Evolutionary conservation across 805 yeast species (phyloP).

Genomic region (Barnettozyma botsteinii): DNA sequence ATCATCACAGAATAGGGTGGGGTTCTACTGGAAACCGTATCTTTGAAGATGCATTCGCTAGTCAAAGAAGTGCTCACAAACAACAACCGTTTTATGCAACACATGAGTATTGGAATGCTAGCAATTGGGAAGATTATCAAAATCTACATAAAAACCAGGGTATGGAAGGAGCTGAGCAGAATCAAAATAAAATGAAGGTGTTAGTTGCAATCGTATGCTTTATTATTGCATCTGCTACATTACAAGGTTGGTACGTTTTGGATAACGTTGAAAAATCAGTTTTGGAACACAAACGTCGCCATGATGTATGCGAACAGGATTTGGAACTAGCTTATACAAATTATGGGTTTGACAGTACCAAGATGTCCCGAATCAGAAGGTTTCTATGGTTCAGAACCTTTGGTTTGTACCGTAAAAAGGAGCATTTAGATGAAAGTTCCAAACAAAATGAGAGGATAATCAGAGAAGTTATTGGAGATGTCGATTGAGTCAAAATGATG

Average conservation of each 20-base stretch:
- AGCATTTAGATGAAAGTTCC: conserved; percentile 31
- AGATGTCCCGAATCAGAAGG: conserved; percentile 46
- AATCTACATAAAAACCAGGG: conserved; percentile 28
- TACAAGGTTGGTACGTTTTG: conserved; percentile 37
- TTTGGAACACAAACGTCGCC: conserved; percentile 28
- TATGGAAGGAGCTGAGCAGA: conserved; percentile 7
- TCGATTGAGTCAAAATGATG: not conserved
- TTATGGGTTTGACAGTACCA: conserved; percentile 46
- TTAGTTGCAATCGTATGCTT: conserved; percentile 36
- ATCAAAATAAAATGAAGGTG: conserved; percentile 39
- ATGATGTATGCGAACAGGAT: conserved; percentile 37
- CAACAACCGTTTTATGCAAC: conserved; percentile 24
- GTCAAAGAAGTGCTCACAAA: conserved; percentile 3
- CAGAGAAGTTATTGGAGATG: conserved; percentile 67
- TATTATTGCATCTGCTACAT: conserved; percentile 32
- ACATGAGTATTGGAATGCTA: conserved; percentile 49
- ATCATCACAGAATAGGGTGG: conserved; percentile 44
- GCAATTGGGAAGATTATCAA: conserved; percentile 60
- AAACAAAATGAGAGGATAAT: conserved; percentile 71
- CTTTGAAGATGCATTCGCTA: conserved; percentile 8
- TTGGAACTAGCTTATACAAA: conserved; percentile 40
- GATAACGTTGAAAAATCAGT: conserved; percentile 33
- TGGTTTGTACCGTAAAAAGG: conserved; percentile 27
- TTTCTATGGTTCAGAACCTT: conserved; percentile 51
- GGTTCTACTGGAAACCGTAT: conserved; percentile 14